Base-by-base conservation (phyloP, 179 eudicot genomes). In the Monotropa hypopitys region DNA sequence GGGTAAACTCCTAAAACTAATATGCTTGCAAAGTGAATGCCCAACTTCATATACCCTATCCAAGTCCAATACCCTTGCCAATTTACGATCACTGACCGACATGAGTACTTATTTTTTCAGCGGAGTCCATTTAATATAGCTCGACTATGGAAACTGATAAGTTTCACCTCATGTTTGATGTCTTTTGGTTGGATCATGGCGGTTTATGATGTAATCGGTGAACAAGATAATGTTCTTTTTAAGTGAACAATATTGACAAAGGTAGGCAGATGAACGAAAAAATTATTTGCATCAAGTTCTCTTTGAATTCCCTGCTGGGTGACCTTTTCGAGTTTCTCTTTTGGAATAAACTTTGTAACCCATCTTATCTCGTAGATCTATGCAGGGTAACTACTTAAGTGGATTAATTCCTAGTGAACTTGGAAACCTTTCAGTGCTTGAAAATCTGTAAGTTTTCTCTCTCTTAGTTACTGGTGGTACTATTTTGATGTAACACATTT, bases 381-480 rank as follows among this genome's bases (percentile, higher is more conserved):
- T 95, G 89, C 97, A 93, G 86, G 87, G 93, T 75, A 95, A 95
- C 86, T 95, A 90, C 83, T 84, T 95, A 49, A 89, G 95, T 81
- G 91, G 90, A 54, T 81, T 70, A 81, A 90, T 95, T 77, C 99
- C 99, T 40, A 81, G 69, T 76, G 97, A 89, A 79, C 70, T 95
- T 76, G 99, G 99, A 77, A 90, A 89, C 82, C 91, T 91, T 79
- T 85, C 89, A 20, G 85, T 79, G 77, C 97, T 95, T 74, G 89
- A 91, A 76, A 84, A 79, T 83, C 88, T 95, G 99, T 95, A 91
- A 90, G 98, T 80, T 78, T 71, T 76, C n/a, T 80, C 81, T 47
- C 56, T 21, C 46, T 20, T 18, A 59, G 9, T 15, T 56, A n/a
- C 33, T 67, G 18, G 67, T 61, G 38, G 18, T 61, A 61, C 20